Percentiles rank a stretch among this genome's conserved stretches.
Conservation (phyloP, 768 basidiomycete species). For the Tylopilus intermedius region DNA sequence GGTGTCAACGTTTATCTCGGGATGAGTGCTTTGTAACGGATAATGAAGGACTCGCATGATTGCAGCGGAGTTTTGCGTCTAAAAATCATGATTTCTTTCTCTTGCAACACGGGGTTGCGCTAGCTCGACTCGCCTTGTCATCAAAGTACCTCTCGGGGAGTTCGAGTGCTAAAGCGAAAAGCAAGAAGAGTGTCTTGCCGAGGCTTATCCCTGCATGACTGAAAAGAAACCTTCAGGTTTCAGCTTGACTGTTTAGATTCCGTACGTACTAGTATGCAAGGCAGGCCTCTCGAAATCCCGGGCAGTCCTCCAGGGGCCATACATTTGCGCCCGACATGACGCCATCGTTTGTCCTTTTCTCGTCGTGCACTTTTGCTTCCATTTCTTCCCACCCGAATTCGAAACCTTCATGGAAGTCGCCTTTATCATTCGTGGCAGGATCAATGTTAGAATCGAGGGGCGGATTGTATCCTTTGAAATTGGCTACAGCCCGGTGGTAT, state of each 20-base stretch:
- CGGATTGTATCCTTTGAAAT: slow-evolving; percentile 75
- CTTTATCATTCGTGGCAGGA: slow-evolving; percentile 55
- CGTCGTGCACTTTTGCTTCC: slow-evolving; percentile 22
- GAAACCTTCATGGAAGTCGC: slow-evolving; percentile 90
- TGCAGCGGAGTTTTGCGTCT: slow-evolving; percentile 61
- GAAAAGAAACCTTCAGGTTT: slow-evolving; percentile 22
- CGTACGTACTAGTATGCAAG: slow-evolving; percentile 62
- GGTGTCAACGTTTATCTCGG: slow-evolving; percentile 49
- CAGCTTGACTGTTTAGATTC: slow-evolving; percentile 13
- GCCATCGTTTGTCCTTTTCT: slow-evolving; percentile 39
- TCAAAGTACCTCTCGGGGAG: slow-evolving; percentile 58
- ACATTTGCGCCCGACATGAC: slow-evolving; percentile 69
- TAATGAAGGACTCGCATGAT: slow-evolving; percentile 70
- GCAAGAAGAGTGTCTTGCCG: slow-evolving; percentile 57
- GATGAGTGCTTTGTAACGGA: slow-evolving; percentile 59
- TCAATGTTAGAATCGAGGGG: slow-evolving; percentile 71
- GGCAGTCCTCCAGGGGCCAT: slow-evolving; percentile 65
- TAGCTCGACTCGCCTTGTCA: slow-evolving; percentile 48
- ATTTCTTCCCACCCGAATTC: slow-evolving; percentile 73
- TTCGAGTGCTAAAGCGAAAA: slow-evolving; percentile 65
- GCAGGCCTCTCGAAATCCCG: slow-evolving; percentile 54
- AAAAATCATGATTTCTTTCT: not conserved
- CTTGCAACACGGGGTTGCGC: not conserved
- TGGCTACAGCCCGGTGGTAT: slow-evolving; percentile 58
- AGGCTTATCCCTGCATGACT: slow-evolving; percentile 51